These are phyloP conservation scores for Simmondsia chinensis DNA, from an alignment of 148 eudicot genomes.

Conservation along the genomic window DNA sequence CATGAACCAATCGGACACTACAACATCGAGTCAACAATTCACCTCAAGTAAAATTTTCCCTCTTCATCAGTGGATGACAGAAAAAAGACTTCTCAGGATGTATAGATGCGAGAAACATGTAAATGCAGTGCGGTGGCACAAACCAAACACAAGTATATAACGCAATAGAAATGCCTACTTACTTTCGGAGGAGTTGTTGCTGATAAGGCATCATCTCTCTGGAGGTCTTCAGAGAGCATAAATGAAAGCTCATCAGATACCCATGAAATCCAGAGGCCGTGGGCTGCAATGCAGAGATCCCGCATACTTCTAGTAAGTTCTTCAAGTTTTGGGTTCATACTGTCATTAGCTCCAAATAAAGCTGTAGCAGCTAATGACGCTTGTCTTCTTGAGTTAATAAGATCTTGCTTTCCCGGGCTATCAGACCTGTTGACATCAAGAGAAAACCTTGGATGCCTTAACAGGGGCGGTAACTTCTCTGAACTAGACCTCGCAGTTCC, in stretches of 20 bases:
- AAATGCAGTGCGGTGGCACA: too few relatives aligned
- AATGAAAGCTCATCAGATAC: slow-evolving; percentile 67
- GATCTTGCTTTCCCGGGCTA: slow-evolving; percentile 36
- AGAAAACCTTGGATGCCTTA: slow-evolving; percentile 39
- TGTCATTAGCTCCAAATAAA: slow-evolving; percentile 62
- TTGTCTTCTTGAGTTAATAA: slow-evolving; percentile 47
- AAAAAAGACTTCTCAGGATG: too few relatives aligned
- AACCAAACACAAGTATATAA: background rate
- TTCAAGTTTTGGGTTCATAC: slow-evolving; percentile 66
- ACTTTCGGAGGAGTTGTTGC: slow-evolving; percentile 61
- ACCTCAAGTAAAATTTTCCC: too few relatives aligned
- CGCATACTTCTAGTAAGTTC: slow-evolving; percentile 52
- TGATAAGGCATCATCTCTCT: slow-evolving; percentile 64
- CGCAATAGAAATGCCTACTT: slow-evolving; percentile 21
- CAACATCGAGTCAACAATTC: too few relatives aligned
- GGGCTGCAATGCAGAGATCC: slow-evolving; percentile 69
- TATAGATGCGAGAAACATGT: too few relatives aligned
- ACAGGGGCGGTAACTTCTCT: slow-evolving; percentile 30
- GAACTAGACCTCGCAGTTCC: slow-evolving; percentile 30
- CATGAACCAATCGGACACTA: too few relatives aligned
- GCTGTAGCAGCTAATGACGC: slow-evolving; percentile 55
- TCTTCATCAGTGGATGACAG: too few relatives aligned
- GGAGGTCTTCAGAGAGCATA: slow-evolving; percentile 44
- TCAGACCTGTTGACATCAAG: slow-evolving; percentile 36
- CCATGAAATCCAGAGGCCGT: slow-evolving; percentile 90